Base-by-base conservation (phyloP, 805 yeast species). In the Crinitomyces ghanaensis region DNA sequence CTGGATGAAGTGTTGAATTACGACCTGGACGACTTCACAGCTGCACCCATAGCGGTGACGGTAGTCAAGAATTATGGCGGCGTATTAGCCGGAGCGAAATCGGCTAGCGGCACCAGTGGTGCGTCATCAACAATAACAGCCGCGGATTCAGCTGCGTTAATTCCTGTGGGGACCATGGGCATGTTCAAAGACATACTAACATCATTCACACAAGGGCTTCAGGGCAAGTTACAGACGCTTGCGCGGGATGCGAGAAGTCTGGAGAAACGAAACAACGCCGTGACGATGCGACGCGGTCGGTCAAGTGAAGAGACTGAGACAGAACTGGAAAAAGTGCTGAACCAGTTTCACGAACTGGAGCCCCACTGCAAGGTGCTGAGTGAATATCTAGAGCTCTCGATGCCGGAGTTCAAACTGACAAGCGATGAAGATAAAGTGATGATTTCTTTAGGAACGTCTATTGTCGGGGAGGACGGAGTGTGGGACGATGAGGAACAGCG, bases 401-500 rank as follows among this genome's bases (percentile, higher is more conserved):
- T 56, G 17, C 73, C 74, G 3, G 45, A 40, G 2, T 39, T 63
- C 2, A 32, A 32, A 6, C 26, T 34, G 6, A 53, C 54, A 4
- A 46, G 42, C 4, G 53, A 43, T 2, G 44, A 39, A 2, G 57
- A 48, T 2, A 52, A 43, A 1, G 43, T 49, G 6, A 30, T 43
- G 3, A 46, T 43, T 28, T 33, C 48, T 35, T 19, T 34, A 33
- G 30, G 30, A 25, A 26, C 36, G 8, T 36, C 31, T 8, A 34
- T 34, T n/a, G 33, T 30, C n/a, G 30, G 33, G 4, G 47, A 32
- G 5, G 40, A 37, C 26, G 51, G 51, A 17, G 42, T 67, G 2
- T 83, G 93, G 93, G 80, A 71, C 25, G 74, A 66, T 36, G 72
- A 72, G 12, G 77, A 74, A 19, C 74, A 70, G n/a, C 65, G 67